Conservation (phyloP, 768 basidiomycete species). For the Termitomyces sp. region DNA sequence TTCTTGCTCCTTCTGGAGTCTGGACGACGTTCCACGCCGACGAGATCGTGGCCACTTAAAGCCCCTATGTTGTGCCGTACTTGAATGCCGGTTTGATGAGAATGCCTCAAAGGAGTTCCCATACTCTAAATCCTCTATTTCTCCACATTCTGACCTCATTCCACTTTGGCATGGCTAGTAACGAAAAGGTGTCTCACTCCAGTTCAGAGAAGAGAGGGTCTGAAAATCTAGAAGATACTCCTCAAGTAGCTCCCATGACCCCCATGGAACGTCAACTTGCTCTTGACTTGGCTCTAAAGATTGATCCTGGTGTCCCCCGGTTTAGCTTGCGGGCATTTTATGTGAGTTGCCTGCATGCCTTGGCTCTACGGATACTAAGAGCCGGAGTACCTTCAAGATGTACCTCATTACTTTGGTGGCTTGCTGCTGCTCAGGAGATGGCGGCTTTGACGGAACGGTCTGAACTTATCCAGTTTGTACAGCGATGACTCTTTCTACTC, state of each 20-base stretch:
- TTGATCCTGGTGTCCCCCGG: constrained; percentile 38
- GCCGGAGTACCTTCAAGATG: constrained; percentile 28
- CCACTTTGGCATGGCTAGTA: constrained; percentile 7
- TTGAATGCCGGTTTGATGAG: background rate
- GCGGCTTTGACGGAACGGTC: constrained; percentile 52
- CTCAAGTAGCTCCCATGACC: constrained; percentile 19
- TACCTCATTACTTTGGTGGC: constrained; percentile 44
- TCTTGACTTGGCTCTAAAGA: constrained; percentile 33
- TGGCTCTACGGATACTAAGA: background rate
- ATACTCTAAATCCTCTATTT: background rate
- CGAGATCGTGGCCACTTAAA: background rate
- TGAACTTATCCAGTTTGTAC: constrained; percentile 10
- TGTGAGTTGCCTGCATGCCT: constrained; percentile 16
- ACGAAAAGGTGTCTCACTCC: constrained; percentile 11
- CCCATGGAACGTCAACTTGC: constrained; percentile 37
- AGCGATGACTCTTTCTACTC: background rate
- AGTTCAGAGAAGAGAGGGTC: constrained; percentile 22
- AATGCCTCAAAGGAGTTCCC: background rate
- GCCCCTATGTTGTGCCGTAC: background rate
- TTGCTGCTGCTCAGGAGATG: constrained; percentile 49
- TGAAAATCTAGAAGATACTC: constrained; percentile 11
- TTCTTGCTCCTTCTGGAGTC: no score
- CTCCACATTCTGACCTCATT: background rate
- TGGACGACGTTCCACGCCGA: no score
- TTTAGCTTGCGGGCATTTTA: constrained; percentile 34